A percentile compares a stretch with the other conserved stretches of the same genome.
phyloP scores from a whole-genome alignment of 2,329 filamentous ascomycete genomes.

The Neofusicoccum cordaticola region DNA sequence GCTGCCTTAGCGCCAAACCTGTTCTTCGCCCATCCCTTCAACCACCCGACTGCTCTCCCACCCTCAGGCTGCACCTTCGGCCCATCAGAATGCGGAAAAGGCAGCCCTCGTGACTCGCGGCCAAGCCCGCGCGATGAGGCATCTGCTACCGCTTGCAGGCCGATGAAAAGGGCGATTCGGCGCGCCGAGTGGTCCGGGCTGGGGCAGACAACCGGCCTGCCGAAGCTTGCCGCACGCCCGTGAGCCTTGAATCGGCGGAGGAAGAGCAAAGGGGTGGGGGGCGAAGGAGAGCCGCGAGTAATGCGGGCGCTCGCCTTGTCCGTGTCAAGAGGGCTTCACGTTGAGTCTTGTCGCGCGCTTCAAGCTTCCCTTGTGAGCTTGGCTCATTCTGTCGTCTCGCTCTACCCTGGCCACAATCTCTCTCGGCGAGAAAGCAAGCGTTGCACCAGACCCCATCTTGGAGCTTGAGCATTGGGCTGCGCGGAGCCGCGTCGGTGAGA shows the following conservation, averaged over 20 bases:
- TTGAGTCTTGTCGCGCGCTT: neutral
- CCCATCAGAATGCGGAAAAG: neutral
- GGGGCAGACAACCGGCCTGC: too few relatives aligned
- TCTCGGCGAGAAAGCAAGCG: neutral
- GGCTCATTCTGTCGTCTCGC: neutral
- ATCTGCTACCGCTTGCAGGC: neutral
- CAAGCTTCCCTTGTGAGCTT: neutral
- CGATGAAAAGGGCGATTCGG: neutral
- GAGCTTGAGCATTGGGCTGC: neutral
- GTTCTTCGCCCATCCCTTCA: neutral
- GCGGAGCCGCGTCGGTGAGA: neutral
- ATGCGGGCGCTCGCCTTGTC: neutral
- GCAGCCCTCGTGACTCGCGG: neutral
- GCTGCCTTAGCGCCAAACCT: conserved; percentile 1
- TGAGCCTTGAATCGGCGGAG: neutral
- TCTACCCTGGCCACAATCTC: neutral
- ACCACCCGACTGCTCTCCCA: neutral
- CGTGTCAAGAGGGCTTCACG: neutral
- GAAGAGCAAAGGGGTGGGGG: neutral
- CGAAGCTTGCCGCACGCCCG: neutral
- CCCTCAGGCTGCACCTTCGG: neutral
- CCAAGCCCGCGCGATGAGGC: neutral
- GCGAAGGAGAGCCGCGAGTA: too few relatives aligned
- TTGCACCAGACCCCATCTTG: neutral
- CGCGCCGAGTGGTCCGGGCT: neutral